phyloP scores from a whole-genome alignment of 208 protist genomes.

The Leishmania tarentolae region DNA sequence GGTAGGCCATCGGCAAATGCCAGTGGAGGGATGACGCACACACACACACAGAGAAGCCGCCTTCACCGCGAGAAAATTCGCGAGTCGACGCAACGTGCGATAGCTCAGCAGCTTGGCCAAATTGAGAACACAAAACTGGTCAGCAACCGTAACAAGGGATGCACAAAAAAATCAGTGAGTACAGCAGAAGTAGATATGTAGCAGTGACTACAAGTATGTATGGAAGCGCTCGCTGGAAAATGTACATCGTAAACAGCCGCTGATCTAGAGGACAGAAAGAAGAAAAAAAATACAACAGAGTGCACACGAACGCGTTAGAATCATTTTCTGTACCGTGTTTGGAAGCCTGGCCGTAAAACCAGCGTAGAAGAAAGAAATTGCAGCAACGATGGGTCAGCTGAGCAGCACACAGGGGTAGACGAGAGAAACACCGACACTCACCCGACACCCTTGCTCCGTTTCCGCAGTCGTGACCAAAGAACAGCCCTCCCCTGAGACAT shows the following conservation, averaged over 20 bases:
- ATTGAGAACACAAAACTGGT: neutral
- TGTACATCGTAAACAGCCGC: neutral
- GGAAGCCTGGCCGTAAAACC: neutral
- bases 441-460: neutral
- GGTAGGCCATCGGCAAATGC: conserved; percentile 36
- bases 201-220: no score
- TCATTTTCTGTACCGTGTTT: neutral
- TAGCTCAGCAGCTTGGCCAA: neutral
- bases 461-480: neutral
- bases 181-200: neutral
- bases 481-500: neutral
- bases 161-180: neutral
- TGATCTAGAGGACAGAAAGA: neutral
- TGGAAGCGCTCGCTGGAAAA: no score
- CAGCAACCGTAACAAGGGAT: neutral
- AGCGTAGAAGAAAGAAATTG: no score
- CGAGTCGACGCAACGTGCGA: neutral
- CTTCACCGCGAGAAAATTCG: neutral
- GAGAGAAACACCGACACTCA: neutral
- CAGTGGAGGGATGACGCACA: neutral
- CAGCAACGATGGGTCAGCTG: neutral
- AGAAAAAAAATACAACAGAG: neutral
- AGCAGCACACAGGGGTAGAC: neutral
- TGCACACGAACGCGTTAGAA: neutral
- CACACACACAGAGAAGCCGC: neutral